phyloP scores from a whole-genome alignment of 805 yeast species.

The Candida sonorensis region DNA sequence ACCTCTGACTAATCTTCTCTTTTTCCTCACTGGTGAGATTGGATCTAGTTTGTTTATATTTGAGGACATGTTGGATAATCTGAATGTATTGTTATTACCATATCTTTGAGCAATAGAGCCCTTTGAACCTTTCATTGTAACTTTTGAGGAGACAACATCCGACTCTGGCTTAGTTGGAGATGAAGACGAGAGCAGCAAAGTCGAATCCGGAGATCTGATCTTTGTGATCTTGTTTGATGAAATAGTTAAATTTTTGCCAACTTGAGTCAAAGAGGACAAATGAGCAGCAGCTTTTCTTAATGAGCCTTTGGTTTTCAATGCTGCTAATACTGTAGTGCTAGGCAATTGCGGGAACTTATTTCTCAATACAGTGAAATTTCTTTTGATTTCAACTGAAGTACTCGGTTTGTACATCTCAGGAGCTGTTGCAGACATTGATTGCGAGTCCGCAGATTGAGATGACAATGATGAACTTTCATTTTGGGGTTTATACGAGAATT shows the following conservation, averaged over 20 bases:
- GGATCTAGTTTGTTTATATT: no score
- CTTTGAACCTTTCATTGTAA: conserved; percentile 11
- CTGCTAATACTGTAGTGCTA: conserved; percentile 23
- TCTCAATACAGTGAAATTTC: conserved; percentile 24
- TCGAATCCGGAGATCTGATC: conserved; percentile 6
- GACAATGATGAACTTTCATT: not conserved
- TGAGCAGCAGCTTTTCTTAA: conserved; percentile 26
- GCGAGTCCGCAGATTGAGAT: no score
- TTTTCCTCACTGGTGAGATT: conserved; percentile 10
- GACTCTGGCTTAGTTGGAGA: conserved; percentile 13
- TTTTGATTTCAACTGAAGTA: conserved; percentile 18
- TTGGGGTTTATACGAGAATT: conserved; percentile 31
- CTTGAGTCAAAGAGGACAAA: conserved; percentile 18
- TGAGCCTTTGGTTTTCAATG: conserved; percentile 25
- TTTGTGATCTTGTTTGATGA: conserved; percentile 6
- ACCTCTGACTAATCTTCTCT: conserved; percentile 20
- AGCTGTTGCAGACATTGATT: no score
- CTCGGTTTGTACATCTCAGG: no score
- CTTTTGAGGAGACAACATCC: conserved; percentile 24
- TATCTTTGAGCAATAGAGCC: conserved; percentile 20
- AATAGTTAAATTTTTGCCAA: not conserved
- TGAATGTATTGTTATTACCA: conserved; percentile 4
- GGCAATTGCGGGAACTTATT: conserved; percentile 27
- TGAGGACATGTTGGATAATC: no score
- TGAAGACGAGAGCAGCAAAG: conserved; percentile 12